Conservation (phyloP, 169 alveolate species). For the Fabrea salina region DNA sequence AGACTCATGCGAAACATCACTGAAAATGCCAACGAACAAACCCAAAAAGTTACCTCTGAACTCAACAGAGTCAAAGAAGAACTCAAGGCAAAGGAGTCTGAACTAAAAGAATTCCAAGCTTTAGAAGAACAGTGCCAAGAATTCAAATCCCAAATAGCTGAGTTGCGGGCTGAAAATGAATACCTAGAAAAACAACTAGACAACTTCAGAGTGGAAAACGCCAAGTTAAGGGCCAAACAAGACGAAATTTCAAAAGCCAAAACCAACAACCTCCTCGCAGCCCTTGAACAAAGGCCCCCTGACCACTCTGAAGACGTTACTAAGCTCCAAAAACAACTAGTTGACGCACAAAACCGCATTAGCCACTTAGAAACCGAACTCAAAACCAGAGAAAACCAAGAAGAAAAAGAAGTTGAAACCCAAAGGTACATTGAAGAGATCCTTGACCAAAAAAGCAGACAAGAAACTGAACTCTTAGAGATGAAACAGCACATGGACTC, state of each 20-base stretch:
- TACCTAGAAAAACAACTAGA: constrained; percentile 24
- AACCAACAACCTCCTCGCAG: constrained; percentile 1
- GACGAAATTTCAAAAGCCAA: constrained; percentile 12
- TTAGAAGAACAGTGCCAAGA: background rate
- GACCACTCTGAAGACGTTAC: background rate
- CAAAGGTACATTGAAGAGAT: background rate
- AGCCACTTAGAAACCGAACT: background rate
- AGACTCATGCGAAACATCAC: background rate
- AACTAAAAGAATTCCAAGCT: background rate
- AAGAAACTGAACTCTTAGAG: background rate
- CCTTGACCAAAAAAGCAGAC: background rate
- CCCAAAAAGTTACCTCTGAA: background rate
- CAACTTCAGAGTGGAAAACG: constrained; percentile 26
- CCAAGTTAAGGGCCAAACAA: background rate
- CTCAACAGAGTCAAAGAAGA: background rate
- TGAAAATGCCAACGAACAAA: background rate
- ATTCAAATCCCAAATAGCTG: background rate
- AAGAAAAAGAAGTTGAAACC: background rate
- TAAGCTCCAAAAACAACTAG: background rate
- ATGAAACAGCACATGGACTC: background rate
- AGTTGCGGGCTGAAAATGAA: constrained; percentile 12
- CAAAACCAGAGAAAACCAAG: background rate
- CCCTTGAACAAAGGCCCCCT: constrained; percentile 8
- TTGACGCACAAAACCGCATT: background rate
- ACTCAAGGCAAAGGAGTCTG: constrained; percentile 7